Evolutionary conservation across 345 rosid species (phyloP).

Genomic region (Corchorus capsularis): DNA sequence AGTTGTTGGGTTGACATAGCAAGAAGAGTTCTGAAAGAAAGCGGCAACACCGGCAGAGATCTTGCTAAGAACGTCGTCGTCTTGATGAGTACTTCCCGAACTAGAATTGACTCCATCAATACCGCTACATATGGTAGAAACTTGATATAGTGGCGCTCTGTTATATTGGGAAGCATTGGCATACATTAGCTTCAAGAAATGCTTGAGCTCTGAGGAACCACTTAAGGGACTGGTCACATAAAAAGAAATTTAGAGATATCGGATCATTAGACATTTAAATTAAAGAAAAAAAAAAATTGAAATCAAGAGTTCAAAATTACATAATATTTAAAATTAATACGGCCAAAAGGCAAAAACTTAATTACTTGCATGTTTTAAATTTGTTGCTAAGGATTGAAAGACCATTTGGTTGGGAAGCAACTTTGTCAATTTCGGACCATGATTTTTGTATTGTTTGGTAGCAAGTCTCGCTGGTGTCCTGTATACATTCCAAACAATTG

Average conservation of each 20-base stretch:
- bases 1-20: slow-evolving; percentile 26
- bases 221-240: slow-evolving; percentile 31
- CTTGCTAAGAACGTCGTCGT: slow-evolving; percentile 22
- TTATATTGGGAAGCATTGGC: slow-evolving; percentile 38
- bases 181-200: slow-evolving; percentile 30
- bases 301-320: too few relatives aligned
- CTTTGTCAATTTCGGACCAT: slow-evolving; percentile 51
- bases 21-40: slow-evolving; percentile 26
- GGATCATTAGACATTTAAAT: too few relatives aligned
- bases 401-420: slow-evolving; percentile 52
- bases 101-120: slow-evolving; percentile 29
- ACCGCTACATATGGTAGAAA: slow-evolving; percentile 34
- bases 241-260: too few relatives aligned
- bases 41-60: slow-evolving; percentile 47
- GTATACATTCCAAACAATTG: background rate
- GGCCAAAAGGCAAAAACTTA: background rate
- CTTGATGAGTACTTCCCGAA: background rate
- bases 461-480: slow-evolving; percentile 62
- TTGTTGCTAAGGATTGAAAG: slow-evolving; percentile 48
- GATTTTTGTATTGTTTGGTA: slow-evolving; percentile 45
- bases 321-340: too few relatives aligned
- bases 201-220: slow-evolving; percentile 26
- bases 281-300: too few relatives aligned
- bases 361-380: slow-evolving; percentile 61
- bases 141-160: slow-evolving; percentile 33